Base-by-base conservation (phyloP, 1,284 basidiomycete genomes). In the Malassezia japonica region DNA sequence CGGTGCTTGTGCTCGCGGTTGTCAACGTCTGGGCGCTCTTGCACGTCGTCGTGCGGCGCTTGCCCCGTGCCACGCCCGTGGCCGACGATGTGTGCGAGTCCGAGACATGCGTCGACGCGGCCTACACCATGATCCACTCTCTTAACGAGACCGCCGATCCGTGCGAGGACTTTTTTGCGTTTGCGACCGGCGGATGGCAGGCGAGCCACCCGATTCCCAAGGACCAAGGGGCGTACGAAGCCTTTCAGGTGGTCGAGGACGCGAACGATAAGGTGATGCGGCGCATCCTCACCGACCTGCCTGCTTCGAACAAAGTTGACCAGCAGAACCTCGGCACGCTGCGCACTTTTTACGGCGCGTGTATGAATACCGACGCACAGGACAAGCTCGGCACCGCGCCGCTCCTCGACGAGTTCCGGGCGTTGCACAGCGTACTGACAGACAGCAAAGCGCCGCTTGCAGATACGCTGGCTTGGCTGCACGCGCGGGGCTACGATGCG, bases 111-210 rank as follows among this genome's bases (percentile, higher is more conserved):
- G 84, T 96, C 46, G 76, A 83, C 37, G 79, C 91, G 13, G 83
- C 92, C 4, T 84, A 87, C 2, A 80, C 82, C 1, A 84, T 98
- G 53, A 76, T 98, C 23, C 81, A 82, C 21, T 82, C 82, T 2
- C 76, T 98, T 40, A 90, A 98, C 72, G 79, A 80, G 12, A 78
- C 82, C 3, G 79, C 85, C 60, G 87, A 96, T 72, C 92, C 92
- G 0, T 98, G 92, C 75, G 86, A 95, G 61, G 84, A 91, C 75
- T 96, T 96, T 73, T 95, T 92, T 72, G 80, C 84, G 57, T 98
- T 85, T 75, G 82, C 87, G 15, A 65, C 62, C 42, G 67, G 67
- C 56, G 56, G 72, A 34, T 74, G 63, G 64, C 62, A 54, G 20
- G 57, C 51, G 6, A 16, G 55, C 3, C 70, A 67, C 38, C 61